phyloP scores from a whole-genome alignment of 331 rosid species.

The Pyracantha coccinea region DNA sequence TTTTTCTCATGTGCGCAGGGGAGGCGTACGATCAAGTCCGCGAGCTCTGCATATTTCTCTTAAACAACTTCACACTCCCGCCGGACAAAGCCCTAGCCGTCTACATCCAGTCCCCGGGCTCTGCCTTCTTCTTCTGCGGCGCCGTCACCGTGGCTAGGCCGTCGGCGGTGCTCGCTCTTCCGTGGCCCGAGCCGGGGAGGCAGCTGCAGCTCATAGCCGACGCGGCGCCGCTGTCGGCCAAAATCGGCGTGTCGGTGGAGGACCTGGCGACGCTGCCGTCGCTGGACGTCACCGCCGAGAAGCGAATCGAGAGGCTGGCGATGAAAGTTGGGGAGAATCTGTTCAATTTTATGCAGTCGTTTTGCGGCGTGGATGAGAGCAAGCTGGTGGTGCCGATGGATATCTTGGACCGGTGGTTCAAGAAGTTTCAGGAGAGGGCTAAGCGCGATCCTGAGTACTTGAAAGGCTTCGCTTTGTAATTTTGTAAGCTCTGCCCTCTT shows the following conservation, averaged over 20 bases:
- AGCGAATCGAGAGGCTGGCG: slow-evolving; percentile 65
- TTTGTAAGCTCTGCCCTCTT: slow-evolving; percentile 24
- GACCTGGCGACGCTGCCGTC: slow-evolving; percentile 73
- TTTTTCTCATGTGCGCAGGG: slow-evolving; percentile 39
- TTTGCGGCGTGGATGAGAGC: slow-evolving; percentile 82
- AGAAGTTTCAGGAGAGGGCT: slow-evolving; percentile 89
- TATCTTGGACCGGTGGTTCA: slow-evolving; percentile 95
- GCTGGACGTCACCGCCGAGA: slow-evolving; percentile 67
- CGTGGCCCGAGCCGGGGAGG: slow-evolving; percentile 77
- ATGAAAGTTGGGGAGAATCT: slow-evolving; percentile 90
- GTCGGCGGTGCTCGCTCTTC: slow-evolving; percentile 62
- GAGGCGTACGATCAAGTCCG: slow-evolving; percentile 74
- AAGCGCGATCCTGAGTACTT: slow-evolving; percentile 91
- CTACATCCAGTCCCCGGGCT: slow-evolving; percentile 86
- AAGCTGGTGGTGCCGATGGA: slow-evolving; percentile 93
- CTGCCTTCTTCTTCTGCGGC: slow-evolving; percentile 74
- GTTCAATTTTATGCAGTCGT: slow-evolving; percentile 92
- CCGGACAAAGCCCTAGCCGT: slow-evolving; percentile 95
- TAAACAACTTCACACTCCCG: slow-evolving; percentile 75
- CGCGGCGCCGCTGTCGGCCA: slow-evolving; percentile 57
- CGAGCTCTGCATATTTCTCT: slow-evolving; percentile 81
- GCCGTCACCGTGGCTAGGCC: slow-evolving; percentile 78
- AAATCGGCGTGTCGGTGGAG: slow-evolving; percentile 92
- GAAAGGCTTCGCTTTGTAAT: slow-evolving; percentile 76
- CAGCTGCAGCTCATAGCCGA: slow-evolving; percentile 62